Evolutionary conservation across 257 asterid species (phyloP).

Genomic region (Solanum peruvianum): DNA sequence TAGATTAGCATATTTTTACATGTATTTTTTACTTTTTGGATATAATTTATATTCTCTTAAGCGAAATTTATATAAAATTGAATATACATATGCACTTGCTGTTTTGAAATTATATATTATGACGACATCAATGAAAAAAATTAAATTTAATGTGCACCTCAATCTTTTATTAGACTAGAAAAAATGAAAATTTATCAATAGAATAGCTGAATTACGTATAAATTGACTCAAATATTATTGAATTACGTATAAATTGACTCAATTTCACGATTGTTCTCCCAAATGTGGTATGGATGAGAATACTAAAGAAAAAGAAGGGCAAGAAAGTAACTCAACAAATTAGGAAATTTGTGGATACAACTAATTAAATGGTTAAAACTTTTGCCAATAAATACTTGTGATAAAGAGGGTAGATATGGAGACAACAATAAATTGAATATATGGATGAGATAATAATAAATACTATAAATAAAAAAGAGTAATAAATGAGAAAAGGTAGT

Average conservation of each 20-base stretch:
- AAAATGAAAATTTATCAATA: not conserved
- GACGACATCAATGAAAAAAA: fast-evolving
- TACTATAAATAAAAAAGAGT: not conserved
- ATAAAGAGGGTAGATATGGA: not conserved
- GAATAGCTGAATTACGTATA: not conserved
- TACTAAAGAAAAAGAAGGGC: not conserved
- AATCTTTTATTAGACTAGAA: not conserved
- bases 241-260: fast-evolving
- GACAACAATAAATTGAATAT: not conserved
- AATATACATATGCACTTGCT: too few species aligned
- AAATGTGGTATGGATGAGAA: constrained; percentile 1
- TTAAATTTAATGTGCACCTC: not conserved
- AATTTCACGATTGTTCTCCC: not conserved
- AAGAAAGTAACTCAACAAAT: not conserved
- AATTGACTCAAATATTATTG: too few species aligned
- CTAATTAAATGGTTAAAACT: not conserved
- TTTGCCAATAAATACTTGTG: not conserved
- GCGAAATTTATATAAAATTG: not conserved
- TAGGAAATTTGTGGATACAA: not conserved
- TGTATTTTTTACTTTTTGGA: too few species aligned
- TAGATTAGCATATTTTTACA: too few species aligned
- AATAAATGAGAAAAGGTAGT: constrained; percentile 24
- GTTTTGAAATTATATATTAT: too few species aligned
- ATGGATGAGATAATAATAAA: not conserved
- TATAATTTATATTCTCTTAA: not conserved